Conservation (phyloP, 192 early-diverging fungal genomes). For the Coemansia sp. region DNA sequence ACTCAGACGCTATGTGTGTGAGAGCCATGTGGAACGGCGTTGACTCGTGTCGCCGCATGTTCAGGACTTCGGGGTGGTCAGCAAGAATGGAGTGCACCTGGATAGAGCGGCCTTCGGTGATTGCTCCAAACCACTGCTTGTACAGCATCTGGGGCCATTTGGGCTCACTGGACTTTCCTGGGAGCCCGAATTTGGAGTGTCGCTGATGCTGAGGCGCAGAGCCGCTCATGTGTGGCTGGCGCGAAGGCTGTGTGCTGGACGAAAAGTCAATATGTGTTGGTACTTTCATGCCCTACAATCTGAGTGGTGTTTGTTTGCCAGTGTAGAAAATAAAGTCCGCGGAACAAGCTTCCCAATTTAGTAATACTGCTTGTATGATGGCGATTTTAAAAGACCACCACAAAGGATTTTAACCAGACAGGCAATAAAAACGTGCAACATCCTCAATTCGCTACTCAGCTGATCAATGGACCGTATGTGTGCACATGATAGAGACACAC, state of each 20-base stretch:
- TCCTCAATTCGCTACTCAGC: background rate
- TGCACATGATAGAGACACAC: background rate
- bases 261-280: conserved; percentile 55
- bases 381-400: background rate
- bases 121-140: conserved; percentile 57
- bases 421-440: background rate
- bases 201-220: conserved; percentile 10
- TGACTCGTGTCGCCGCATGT: conserved; percentile 52
- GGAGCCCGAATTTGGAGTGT: conserved; percentile 6
- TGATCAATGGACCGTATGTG: background rate
- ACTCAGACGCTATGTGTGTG: conserved; percentile 48
- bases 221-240: conserved; percentile 18
- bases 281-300: conserved; percentile 51
- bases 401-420: background rate
- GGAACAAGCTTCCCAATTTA: background rate
- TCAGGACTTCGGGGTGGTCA: conserved; percentile 48
- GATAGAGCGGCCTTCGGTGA: conserved; percentile 54
- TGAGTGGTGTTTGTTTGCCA: background rate
- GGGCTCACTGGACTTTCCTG: conserved; percentile 5
- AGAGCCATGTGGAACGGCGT: conserved; percentile 56
- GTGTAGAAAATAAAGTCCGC: background rate
- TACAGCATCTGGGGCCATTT: conserved; percentile 39
- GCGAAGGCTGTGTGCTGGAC: conserved; percentile 34
- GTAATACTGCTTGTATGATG: background rate
- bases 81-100: conserved; percentile 54